Conservation (phyloP, 225 moss, liverwort and hornwort genomes). For the Polytrichum commune region DNA sequence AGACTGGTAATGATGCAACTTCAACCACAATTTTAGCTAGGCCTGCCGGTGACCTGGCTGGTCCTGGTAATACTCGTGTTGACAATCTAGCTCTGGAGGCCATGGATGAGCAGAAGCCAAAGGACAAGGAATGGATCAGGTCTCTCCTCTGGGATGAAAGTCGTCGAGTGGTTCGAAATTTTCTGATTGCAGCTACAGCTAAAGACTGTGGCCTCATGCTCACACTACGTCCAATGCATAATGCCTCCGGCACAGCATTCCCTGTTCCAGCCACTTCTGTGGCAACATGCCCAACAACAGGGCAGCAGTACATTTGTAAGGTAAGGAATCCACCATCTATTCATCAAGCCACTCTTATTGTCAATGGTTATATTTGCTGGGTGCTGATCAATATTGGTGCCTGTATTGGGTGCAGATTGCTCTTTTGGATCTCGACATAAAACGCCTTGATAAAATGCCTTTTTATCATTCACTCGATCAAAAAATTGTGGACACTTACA, state of each 20-base stretch:
- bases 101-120: constrained; percentile 22
- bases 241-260: constrained; percentile 26
- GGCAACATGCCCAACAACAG: constrained; percentile 39
- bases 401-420: constrained; percentile 33
- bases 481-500: constrained; percentile 39
- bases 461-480: constrained; percentile 41
- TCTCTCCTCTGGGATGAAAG: constrained; percentile 54
- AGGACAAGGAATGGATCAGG: constrained; percentile 41
- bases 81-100: constrained; percentile 42
- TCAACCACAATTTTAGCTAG: constrained; percentile 6
- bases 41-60: constrained; percentile 10
- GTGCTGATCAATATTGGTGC: neutral
- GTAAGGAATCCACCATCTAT: constrained; percentile 11
- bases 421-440: constrained; percentile 59
- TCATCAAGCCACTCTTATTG: neutral
- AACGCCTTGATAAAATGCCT: constrained; percentile 54
- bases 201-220: constrained; percentile 96
- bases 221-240: constrained; percentile 52
- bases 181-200: constrained; percentile 75
- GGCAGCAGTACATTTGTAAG: constrained; percentile 45
- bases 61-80: constrained; percentile 17
- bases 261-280: constrained; percentile 33
- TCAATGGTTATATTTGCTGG: neutral
- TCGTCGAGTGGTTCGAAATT: constrained; percentile 62
- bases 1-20: neutral